Conservation (phyloP, 1,284 basidiomycete species). For the Tilletia horrida region DNA sequence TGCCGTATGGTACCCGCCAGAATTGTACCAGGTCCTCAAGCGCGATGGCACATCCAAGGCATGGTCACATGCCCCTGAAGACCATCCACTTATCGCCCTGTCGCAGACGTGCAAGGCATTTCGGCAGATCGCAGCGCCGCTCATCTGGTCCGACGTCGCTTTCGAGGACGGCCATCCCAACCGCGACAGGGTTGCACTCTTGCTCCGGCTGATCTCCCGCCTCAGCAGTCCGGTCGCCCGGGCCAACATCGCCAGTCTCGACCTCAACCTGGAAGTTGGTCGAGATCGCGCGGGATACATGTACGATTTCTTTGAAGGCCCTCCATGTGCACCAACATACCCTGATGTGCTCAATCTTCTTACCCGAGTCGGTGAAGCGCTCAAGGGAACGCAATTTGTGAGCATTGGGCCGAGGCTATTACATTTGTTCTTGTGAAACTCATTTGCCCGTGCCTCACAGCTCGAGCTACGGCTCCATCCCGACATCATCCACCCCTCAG, state of each 20-base stretch:
- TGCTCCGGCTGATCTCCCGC: conserved; percentile 4
- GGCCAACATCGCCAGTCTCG: background rate
- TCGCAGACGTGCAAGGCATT: background rate
- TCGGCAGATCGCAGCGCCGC: background rate
- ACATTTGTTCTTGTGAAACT: too few relatives aligned
- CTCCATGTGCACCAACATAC: background rate
- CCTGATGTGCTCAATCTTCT: background rate
- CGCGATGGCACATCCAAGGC: background rate
- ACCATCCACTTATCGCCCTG: conserved; percentile 3
- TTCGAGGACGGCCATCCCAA: background rate
- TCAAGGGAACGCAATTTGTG: conserved; percentile 1
- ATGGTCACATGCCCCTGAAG: background rate
- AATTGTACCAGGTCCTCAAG: background rate
- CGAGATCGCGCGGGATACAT: background rate
- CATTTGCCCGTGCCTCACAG: background rate
- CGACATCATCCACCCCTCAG: background rate
- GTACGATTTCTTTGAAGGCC: background rate
- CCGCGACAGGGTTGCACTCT: background rate
- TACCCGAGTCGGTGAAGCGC: background rate
- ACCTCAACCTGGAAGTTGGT: background rate
- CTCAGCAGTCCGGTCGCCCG: background rate
- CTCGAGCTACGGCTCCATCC: background rate
- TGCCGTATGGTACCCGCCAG: background rate
- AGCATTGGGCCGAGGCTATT: background rate
- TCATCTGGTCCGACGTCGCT: conserved; percentile 5